Percentiles rank a stretch among this genome's conserved stretches.
These are phyloP conservation scores for Fusarium clavum DNA, from an alignment of 2,329 filamentous ascomycete species.

Conservation along the genomic window DNA sequence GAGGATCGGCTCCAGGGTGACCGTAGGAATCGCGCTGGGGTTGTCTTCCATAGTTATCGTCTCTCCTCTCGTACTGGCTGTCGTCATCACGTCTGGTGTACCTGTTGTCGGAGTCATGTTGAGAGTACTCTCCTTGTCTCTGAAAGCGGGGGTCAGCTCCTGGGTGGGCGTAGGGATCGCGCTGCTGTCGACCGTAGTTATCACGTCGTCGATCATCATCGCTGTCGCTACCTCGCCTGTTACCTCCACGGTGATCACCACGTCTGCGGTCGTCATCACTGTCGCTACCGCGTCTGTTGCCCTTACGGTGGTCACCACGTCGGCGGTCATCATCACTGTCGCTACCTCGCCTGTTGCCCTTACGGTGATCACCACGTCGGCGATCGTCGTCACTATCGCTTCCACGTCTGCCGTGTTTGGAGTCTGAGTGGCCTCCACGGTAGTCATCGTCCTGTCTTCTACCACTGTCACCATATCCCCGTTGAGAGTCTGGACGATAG, in stretches of 20 bases:
- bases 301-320: background rate
- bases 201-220: constrained; percentile 17
- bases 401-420: background rate
- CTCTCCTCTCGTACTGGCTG: constrained; percentile 4
- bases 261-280: background rate
- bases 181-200: background rate
- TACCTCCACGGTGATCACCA: background rate
- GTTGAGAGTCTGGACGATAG: constrained; percentile 3
- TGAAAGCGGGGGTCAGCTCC: constrained; percentile 32
- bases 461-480: constrained; percentile 1
- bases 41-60: constrained; percentile 5
- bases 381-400: background rate
- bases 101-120: constrained; percentile 3
- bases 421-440: constrained; percentile 1
- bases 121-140: constrained; percentile 13
- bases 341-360: background rate
- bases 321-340: background rate
- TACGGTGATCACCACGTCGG: background rate
- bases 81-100: constrained; percentile 1
- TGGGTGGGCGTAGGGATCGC: constrained; percentile 28
- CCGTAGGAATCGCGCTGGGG: constrained; percentile 16
- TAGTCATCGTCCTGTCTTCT: constrained; percentile 17
- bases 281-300: background rate
- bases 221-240: constrained; percentile 14
- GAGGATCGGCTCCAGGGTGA: constrained; percentile 30